Evolutionary conservation across 331 rosid species (phyloP).

Genomic region (Arachis monticola): DNA sequence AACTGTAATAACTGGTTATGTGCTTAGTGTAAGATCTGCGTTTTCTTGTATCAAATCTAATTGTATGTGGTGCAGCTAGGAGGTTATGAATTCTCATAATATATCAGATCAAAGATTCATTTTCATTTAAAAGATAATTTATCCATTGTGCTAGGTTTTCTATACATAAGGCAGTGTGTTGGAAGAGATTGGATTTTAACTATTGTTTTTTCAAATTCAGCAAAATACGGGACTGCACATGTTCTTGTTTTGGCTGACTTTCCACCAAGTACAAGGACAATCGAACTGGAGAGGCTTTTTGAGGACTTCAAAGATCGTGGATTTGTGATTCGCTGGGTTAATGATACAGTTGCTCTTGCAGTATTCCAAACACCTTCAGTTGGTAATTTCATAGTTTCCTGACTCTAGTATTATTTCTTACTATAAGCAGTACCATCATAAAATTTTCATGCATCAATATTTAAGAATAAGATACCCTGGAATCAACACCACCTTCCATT

Average conservation of each 20-base stretch:
- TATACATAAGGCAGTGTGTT: slow-evolving; percentile 22
- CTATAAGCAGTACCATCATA: neutral
- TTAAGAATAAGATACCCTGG: slow-evolving; percentile 12
- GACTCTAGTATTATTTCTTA: neutral
- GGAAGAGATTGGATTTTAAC: slow-evolving; percentile 37
- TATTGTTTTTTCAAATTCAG: slow-evolving; percentile 47
- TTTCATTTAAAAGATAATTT: slow-evolving; percentile 24
- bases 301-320: slow-evolving; percentile 61
- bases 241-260: slow-evolving; percentile 81
- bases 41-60: slow-evolving; percentile 1
- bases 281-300: slow-evolving; percentile 79
- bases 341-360: slow-evolving; percentile 89
- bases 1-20: slow-evolving; percentile 5
- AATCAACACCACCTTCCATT: neutral
- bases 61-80: slow-evolving; percentile 2
- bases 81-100: slow-evolving; percentile 15
- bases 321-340: slow-evolving; percentile 87
- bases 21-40: slow-evolving; percentile 6
- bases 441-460: slow-evolving; percentile 7
- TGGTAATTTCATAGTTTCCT: slow-evolving; percentile 55
- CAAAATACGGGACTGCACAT: slow-evolving; percentile 76
- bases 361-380: slow-evolving; percentile 75
- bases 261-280: slow-evolving; percentile 71
- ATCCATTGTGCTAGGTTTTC: slow-evolving; percentile 15
- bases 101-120: slow-evolving; percentile 7